Evolutionary conservation across 768 basidiomycete species (phyloP).

Genomic region (Amanita rubescens): DNA sequence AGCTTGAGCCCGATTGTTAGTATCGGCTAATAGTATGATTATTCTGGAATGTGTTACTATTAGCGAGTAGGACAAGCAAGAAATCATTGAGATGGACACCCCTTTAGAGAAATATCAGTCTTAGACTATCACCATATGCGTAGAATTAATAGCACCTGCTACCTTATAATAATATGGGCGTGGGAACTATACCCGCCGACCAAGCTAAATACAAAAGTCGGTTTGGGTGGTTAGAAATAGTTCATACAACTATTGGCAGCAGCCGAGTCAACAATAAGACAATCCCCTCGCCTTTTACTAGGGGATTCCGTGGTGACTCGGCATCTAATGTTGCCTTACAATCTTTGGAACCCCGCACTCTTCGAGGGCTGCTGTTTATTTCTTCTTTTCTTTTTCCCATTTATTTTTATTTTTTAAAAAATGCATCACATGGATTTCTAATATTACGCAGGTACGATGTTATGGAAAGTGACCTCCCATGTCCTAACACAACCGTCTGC

Average conservation of each 20-base stretch:
- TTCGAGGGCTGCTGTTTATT: background rate
- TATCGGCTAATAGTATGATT: no score
- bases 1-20: no score
- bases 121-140: no score
- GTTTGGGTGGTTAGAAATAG: background rate
- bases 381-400: background rate
- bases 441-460: no score
- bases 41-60: no score
- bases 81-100: no score
- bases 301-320: constrained; percentile 15
- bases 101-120: no score
- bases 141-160: background rate
- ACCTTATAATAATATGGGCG: background rate
- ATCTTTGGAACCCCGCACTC: constrained; percentile 12
- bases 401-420: no score
- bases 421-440: no score
- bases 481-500: constrained; percentile 75
- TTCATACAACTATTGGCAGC: constrained; percentile 2
- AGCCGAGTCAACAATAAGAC: constrained; percentile 14
- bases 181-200: constrained; percentile 3
- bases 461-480: constrained; percentile 59
- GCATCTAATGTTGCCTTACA: constrained; percentile 11
- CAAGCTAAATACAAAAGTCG: constrained; percentile 8
- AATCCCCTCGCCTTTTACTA: constrained; percentile 17
- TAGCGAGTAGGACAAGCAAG: no score